These are phyloP conservation scores for Wickerhamiella domercqiae DNA, from an alignment of 805 yeast genomes.

Conservation along the genomic window DNA sequence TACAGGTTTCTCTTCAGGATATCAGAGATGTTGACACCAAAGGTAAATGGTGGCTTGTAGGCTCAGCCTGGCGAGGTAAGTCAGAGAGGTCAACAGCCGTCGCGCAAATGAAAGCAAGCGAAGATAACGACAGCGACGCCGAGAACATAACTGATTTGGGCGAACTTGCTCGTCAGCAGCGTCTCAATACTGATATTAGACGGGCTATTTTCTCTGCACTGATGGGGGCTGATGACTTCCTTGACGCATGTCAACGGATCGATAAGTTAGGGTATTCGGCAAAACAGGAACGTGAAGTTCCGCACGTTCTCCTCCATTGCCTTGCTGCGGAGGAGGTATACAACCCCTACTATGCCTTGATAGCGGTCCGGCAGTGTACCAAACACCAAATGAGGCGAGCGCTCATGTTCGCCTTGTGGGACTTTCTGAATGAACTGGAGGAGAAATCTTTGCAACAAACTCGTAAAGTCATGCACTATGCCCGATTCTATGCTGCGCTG, in stretches of 20 bases:
- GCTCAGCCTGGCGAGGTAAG: constrained; percentile 91
- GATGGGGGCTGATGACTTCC: constrained; percentile 87
- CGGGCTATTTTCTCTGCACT: constrained; percentile 85
- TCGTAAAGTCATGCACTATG: constrained; percentile 51
- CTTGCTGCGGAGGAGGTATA: constrained; percentile 65
- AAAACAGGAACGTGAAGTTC: constrained; percentile 74
- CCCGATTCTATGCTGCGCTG: constrained; percentile 64
- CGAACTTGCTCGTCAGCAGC: constrained; percentile 65
- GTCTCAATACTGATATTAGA: constrained; percentile 93
- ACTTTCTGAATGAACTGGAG: constrained; percentile 48
- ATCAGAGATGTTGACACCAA: constrained; percentile 57
- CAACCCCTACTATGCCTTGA: constrained; percentile 78
- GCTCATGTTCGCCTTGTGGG: constrained; percentile 85
- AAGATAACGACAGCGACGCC: constrained; percentile 28
- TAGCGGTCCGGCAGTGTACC: constrained; percentile 64
- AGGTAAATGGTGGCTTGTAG: constrained; percentile 99
- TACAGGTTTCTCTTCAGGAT: constrained; percentile 72
- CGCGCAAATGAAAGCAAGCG: constrained; percentile 17
- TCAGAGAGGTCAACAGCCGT: too few relatives aligned
- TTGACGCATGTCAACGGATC: constrained; percentile 71
- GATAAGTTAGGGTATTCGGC: constrained; percentile 67
- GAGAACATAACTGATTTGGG: constrained; percentile 37
- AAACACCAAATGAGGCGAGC: constrained; percentile 60
- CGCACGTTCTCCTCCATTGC: constrained; percentile 74
- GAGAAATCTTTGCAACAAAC: constrained; percentile 35